Base-by-base conservation (phyloP, 1,284 basidiomycete genomes). In the Earliella scabrosa region DNA sequence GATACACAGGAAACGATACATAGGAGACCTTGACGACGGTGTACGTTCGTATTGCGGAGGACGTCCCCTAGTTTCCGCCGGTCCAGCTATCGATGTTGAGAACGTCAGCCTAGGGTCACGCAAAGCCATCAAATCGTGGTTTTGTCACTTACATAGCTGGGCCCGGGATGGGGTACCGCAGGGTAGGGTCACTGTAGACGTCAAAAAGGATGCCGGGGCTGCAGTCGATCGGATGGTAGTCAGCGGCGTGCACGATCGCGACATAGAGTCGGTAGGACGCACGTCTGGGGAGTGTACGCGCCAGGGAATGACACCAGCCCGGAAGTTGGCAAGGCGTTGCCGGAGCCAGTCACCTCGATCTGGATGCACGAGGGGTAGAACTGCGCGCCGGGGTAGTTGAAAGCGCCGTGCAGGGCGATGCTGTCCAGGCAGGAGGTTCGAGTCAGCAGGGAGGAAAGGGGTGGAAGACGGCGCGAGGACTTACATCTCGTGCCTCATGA, bases 331-430 rank as follows among this genome's bases (percentile, higher is more conserved):
- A 78, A 62, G 3, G 76, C 74, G 7, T 70, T 77, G 16, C 81
- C 81, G 8, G 76, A 77, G 7, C 81, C 81, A 5, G 78, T 81
- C 1, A 82, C 79, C 60, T 80, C 55, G 36, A 83, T 66, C 57
- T 83, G 80, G 27, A 82, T 79, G 63, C 80, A 82, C 16, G 74
- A 75, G 2, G 81, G 81, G 60, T 81, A 83, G 46, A 78, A 29
- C 52, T 63, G 63, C 6, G 63, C 62, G 31, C 63, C 63, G 9
- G 59, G 61, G 50, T 63, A 63, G 11, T 41, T 54, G 65, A 55
- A 65, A 65, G 75, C 77, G 20, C 66, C 60, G 58, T 79, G 78
- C 51, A 78, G 62, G 20, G 77, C 77, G 59, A 80, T 75, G 41
- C 75, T 77, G 44, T 13, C 16, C 6, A 31, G 4, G 20, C 14